phyloP scores from a whole-genome alignment of 352 stramenopile species.

The Globisporangium lucens region DNA sequence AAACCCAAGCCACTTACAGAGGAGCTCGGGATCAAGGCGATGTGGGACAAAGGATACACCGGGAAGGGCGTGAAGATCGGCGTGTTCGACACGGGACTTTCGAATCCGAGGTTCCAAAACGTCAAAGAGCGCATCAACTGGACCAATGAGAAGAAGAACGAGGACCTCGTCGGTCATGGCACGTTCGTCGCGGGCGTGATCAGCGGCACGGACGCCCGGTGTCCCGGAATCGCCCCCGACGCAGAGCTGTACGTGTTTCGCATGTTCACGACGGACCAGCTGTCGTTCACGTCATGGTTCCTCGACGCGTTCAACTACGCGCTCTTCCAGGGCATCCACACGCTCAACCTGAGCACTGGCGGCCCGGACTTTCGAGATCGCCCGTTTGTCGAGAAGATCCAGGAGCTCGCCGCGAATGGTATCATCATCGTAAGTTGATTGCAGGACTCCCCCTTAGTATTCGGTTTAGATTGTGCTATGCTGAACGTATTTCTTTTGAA shows the following conservation, averaged over 20 bases:
- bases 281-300: slow-evolving; percentile 90
- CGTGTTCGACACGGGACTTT: slow-evolving; percentile 85
- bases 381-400: slow-evolving; percentile 88
- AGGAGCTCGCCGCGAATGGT: slow-evolving; percentile 72
- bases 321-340: slow-evolving; percentile 65
- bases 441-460: not conserved
- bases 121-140: slow-evolving; percentile 84
- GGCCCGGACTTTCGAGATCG: slow-evolving; percentile 82
- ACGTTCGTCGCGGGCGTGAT: slow-evolving; percentile 85
- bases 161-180: slow-evolving; percentile 73
- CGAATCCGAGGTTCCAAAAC: slow-evolving; percentile 44
- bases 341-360: slow-evolving; percentile 87
- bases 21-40: slow-evolving; percentile 43
- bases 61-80: slow-evolving; percentile 77
- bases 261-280: slow-evolving; percentile 83
- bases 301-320: slow-evolving; percentile 90
- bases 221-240: slow-evolving; percentile 75
- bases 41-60: slow-evolving; percentile 62
- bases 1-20: slow-evolving; percentile 40
- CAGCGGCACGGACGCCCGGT: slow-evolving; percentile 48
- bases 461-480: not conserved
- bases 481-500: not conserved
- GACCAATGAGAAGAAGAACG: slow-evolving; percentile 79
- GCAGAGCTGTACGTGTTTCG: slow-evolving; percentile 77
- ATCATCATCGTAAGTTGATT: slow-evolving; percentile 58